Base-by-base conservation (phyloP, 2,329 filamentous ascomycete species). In the Monilinia fructigena region DNA sequence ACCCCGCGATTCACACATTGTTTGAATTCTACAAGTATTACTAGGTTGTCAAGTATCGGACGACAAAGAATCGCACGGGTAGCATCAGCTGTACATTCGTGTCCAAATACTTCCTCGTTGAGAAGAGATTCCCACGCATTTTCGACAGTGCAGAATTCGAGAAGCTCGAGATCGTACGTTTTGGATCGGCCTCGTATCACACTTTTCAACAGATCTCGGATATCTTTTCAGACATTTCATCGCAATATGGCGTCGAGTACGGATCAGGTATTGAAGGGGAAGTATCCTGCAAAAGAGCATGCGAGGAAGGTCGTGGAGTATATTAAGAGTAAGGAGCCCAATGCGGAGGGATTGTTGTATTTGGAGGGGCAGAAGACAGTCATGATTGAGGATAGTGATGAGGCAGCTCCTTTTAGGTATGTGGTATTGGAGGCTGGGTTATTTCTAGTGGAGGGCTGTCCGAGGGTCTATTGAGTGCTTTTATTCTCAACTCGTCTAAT, bases 321-420 rank as follows among this genome's bases (percentile, higher is more conserved):
- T 77, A 88, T 98, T 70, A 83, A 85, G 65, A 81, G 85, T 68
- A 87, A 90, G 75, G 80, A 87, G 52, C 86, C 89, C 42, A 82
- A 86, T 70, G 82, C 82, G 66, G 83, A 81, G 42, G 93, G 93
- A 58, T 83, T 94, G 23, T 83, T 99, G 66, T 99, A 97, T 76
- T 83, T 98, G 55, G 94, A 98, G 81, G 90, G 89, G 64, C 90
- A 93, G 75, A 87, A 89, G 77, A 92, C 89, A 70, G 88, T 86
- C 75, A 82, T 97, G 78, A 85, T 91, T 56, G 94, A 98, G 79
- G 94, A 99, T 77, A 94, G 92, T 75, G 95, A 98, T 78, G 87
- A 91, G 75, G 84, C 89, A 10, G 85, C 88, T 74, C 92, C 87
- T 31, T 97, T 97, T 78, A 85, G 92, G 87, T 93, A 82, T 23